phyloP scores from a whole-genome alignment of 2,329 filamentous ascomycete species.

The Dactylellina sp. region DNA sequence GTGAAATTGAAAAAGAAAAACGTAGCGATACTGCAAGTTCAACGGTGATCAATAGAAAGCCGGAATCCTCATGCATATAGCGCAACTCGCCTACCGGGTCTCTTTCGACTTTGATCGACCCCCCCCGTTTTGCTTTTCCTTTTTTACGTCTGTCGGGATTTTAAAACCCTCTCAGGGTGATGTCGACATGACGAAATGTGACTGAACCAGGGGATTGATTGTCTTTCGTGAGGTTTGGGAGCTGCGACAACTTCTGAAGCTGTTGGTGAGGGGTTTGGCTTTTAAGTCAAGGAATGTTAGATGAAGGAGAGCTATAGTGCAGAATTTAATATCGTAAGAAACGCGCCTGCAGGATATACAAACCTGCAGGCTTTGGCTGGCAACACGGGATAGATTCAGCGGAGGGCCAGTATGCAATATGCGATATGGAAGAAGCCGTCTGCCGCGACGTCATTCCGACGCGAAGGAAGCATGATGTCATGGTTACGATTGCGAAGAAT shows the following conservation, averaged over 20 bases:
- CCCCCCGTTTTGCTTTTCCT: slow-evolving; percentile 1
- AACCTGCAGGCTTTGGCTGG: background rate
- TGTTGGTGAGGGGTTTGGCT: background rate
- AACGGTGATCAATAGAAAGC: background rate
- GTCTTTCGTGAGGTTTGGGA: background rate
- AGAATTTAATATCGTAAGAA: slow-evolving; percentile 1
- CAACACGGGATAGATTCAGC: background rate
- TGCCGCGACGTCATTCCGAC: slow-evolving; percentile 11
- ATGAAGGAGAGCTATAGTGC: background rate
- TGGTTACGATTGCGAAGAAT: background rate
- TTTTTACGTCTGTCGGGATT: slow-evolving; percentile 14
- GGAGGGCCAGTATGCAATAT: background rate
- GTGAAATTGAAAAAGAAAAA: background rate
- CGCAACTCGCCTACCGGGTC: background rate
- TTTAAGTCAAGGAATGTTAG: background rate
- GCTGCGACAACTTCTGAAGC: slow-evolving; percentile 1
- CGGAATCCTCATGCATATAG: background rate
- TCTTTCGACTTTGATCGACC: background rate
- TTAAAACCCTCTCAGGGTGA: slow-evolving; percentile 22
- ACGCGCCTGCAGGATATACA: background rate
- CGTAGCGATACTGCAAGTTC: background rate
- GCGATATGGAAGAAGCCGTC: background rate
- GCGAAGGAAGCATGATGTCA: slow-evolving; percentile 18
- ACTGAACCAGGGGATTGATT: slow-evolving; percentile 1
- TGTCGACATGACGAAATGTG: slow-evolving; percentile 48